Evolutionary conservation across 2,329 filamentous ascomycete genomes (phyloP), one percentile per base, ranked within the genome.

Genomic region (Sclerotinia borealis): DNA sequence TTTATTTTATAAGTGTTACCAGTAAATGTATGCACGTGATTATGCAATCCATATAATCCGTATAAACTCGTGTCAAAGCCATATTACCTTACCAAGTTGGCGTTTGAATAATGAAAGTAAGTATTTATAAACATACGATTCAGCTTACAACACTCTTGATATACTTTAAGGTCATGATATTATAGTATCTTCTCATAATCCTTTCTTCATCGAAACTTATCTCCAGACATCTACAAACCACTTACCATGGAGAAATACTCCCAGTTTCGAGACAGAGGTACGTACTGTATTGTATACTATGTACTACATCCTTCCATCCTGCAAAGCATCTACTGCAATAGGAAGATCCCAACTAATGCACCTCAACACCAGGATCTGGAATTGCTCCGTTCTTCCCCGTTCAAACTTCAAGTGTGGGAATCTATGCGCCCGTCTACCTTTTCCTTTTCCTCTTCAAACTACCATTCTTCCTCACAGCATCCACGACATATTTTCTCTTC

Each of bases 301-400:
- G n/a, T n/a, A n/a, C n/a, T n/a, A n/a, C n/a, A n/a, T n/a, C n/a
- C 47, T 17, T 55, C 22, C 52, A 10, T 43, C 34, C 56, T 41
- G 64, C 7, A 64, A 25, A 55, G 19, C 13, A 36, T 37, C 19
- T 8, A n/a, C 37, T 37, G 1, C 15, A 47, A 61, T 63, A 50
- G 27, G 27, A 56, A 22, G 43, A 45, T n/a, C 34, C 27, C 52
- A 65, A 64, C 70, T 75, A 67, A 72, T 65, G 58, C 68, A 67
- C 39, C 41, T n/a, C 54, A 34, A 36, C 27, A 65, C 61, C 70
- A 98, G 93, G 93, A 69, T 96, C 95, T 69, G 93, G 95, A 72
- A 96, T 99, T 75, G 91, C 95, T 68, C 95, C 95, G 64, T 99
- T 99, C 79, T 88, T 98, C 66, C 93, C 95, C 19, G 84, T 93